phyloP scores from a whole-genome alignment of 2,329 filamentous ascomycete species.

The Colletotrichum musicola region DNA sequence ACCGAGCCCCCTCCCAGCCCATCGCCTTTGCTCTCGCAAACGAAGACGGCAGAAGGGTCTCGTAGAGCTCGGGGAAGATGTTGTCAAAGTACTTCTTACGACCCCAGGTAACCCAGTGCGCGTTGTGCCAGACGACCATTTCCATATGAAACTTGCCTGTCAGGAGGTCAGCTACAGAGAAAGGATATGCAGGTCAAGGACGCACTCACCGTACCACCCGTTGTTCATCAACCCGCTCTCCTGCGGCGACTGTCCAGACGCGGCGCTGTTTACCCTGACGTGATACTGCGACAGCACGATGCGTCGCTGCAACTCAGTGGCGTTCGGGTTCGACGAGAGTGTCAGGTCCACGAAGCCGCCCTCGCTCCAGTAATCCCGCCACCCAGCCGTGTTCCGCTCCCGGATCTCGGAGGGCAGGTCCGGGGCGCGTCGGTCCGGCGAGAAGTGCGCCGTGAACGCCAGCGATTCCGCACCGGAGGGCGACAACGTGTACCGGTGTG shows the following conservation, averaged over 20 bases:
- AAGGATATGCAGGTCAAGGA: neutral
- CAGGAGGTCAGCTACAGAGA: slow-evolving; percentile 30
- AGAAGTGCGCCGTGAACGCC: slow-evolving; percentile 51
- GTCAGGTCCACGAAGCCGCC: slow-evolving; percentile 59
- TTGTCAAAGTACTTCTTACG: slow-evolving; percentile 51
- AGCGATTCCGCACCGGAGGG: slow-evolving; percentile 33
- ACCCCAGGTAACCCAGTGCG: slow-evolving; percentile 56
- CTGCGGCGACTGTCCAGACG: slow-evolving; percentile 52
- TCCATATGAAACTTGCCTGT: slow-evolving; percentile 57
- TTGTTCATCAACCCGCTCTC: slow-evolving; percentile 57
- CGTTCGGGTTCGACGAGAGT: slow-evolving; percentile 49
- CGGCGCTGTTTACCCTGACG: slow-evolving; percentile 56
- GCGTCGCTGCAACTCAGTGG: slow-evolving; percentile 58
- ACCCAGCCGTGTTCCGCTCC: slow-evolving; percentile 44
- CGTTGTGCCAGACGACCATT: slow-evolving; percentile 58
- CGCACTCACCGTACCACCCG: slow-evolving; percentile 56
- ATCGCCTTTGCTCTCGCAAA: slow-evolving; percentile 44
- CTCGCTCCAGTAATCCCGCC: slow-evolving; percentile 53
- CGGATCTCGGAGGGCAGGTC: slow-evolving; percentile 44
- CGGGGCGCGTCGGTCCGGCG: slow-evolving; percentile 43
- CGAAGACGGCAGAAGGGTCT: slow-evolving; percentile 43
- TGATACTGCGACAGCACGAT: slow-evolving; percentile 59
- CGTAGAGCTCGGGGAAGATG: slow-evolving; percentile 48
- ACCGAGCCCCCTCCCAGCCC: slow-evolving; percentile 47
- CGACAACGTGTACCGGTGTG: slow-evolving; percentile 51